Evolutionary conservation across 2,329 filamentous ascomycete genomes (phyloP).

Genomic region (Hypoxylon sp.): DNA sequence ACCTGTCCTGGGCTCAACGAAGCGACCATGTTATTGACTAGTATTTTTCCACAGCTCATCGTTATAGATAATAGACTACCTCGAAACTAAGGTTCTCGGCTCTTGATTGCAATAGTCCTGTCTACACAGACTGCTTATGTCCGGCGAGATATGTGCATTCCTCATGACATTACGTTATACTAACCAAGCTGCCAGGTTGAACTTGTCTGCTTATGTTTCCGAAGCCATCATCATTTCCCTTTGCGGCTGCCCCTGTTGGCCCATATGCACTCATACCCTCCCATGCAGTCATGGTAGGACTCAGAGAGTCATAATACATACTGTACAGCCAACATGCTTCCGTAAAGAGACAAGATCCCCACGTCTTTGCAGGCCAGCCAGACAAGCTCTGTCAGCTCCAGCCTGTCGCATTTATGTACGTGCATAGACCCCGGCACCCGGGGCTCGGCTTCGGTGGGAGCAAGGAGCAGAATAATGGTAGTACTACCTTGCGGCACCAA

Average conservation of each 20-base stretch:
- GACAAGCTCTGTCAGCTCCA: too few relatives aligned
- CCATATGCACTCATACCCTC: neutral
- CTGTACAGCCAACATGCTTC: neutral
- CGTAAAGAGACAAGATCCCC: neutral
- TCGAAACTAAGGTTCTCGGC: neutral
- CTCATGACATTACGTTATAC: neutral
- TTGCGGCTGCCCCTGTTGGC: neutral
- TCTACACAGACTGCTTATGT: neutral
- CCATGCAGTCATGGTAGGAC: neutral
- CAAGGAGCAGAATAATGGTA: neutral
- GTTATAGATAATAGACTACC: neutral
- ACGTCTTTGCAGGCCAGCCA: too few relatives aligned
- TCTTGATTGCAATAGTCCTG: neutral
- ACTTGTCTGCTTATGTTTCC: neutral
- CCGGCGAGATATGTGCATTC: neutral
- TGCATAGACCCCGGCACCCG: too few relatives aligned
- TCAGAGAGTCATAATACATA: neutral
- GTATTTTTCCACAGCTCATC: neutral
- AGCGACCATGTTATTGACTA: neutral
- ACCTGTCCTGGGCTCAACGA: neutral
- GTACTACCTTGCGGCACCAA: neutral
- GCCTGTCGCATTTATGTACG: too few relatives aligned
- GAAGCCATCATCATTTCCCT: neutral
- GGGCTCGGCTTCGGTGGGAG: neutral
- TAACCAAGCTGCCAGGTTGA: neutral